Evolutionary conservation across 805 yeast species (phyloP), one percentile per base, ranked within the genome.

Genomic region (Starmerella bacillaris): DNA sequence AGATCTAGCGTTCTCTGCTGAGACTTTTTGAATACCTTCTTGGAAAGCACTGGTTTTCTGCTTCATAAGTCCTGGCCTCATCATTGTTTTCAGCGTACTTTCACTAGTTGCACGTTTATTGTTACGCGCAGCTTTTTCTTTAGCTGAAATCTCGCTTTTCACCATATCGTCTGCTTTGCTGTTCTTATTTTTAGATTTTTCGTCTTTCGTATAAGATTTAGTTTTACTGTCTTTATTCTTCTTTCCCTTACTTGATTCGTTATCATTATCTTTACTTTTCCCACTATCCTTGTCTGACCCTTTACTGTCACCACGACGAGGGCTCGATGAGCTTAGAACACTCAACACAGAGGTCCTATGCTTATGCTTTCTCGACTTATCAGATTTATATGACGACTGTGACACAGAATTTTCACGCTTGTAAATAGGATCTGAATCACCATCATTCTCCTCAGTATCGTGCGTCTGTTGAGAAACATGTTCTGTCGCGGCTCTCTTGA

Each of bases 1-100:
- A 45, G 70, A 70, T 32, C 78, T 69, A 0, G 96, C 76, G 30
- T 79, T 78, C 41, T 69, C 72, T 0, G 94, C 92, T 0, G 77
- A 65, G 12, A 79, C 65, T 15, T 58, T 63, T 46, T 82, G 65
- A 29, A 89, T 78, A 5, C 98, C 98, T 57, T 89, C 98, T 30
- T 51, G 42, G 43, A 61, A 61, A 4, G 65, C 65, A 5, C 63
- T 55, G 1, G 64, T 63, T 27, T 59, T 51, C 37, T 58, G 58
- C 33, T 55, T 46, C 21, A 42, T 32, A 33, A 47, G 40, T 18
- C 46, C 39, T 8, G 55, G 53, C 24, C 55, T 33, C 24, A 70
- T 64, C n/a, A 39, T 27, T 15, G 42, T 29, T 34, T 40, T 40
- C 20, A 42, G 35, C 4, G 34, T 18, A 2, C 33, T 32, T n/a